Evolutionary conservation across 129 eudicot species (phyloP).

Genomic region (Arctium minus): DNA sequence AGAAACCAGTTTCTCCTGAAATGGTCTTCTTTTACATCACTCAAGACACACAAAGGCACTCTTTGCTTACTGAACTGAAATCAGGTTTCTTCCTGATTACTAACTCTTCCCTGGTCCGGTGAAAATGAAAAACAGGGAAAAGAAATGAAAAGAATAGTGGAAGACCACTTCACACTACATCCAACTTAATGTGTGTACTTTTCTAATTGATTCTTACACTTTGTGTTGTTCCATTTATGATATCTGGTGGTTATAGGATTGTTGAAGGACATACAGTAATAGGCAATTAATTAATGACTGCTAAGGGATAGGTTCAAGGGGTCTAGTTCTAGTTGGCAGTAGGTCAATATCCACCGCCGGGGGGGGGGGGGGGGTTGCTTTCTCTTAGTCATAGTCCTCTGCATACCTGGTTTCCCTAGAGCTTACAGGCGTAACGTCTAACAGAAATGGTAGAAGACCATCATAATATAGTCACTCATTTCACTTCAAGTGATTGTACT

Average conservation of each 20-base stretch:
- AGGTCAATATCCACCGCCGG: no score
- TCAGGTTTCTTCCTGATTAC: slow-evolving; percentile 49
- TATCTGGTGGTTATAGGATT: no score
- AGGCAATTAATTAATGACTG: no score
- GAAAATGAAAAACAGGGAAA: background rate
- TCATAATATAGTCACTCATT: background rate
- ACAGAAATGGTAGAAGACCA: background rate
- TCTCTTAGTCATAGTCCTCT: background rate
- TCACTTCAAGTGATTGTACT: background rate
- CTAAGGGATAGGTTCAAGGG: no score
- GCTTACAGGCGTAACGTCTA: background rate
- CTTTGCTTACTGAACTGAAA: slow-evolving; percentile 73
- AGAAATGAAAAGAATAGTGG: background rate
- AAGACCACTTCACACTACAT: background rate
- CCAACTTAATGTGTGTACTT: background rate
- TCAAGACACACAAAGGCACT: slow-evolving; percentile 81
- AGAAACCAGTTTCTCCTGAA: slow-evolving; percentile 69
- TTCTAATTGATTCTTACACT: no score
- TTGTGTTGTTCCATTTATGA: background rate
- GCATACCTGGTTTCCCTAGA: background rate
- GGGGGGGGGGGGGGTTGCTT: no score
- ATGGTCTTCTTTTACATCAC: slow-evolving; percentile 78
- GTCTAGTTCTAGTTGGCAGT: no score
- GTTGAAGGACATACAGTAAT: no score
- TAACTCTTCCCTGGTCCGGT: slow-evolving; percentile 4